phyloP scores from a whole-genome alignment of 2,329 filamentous ascomycete species.

The Diaporthe vexans region DNA sequence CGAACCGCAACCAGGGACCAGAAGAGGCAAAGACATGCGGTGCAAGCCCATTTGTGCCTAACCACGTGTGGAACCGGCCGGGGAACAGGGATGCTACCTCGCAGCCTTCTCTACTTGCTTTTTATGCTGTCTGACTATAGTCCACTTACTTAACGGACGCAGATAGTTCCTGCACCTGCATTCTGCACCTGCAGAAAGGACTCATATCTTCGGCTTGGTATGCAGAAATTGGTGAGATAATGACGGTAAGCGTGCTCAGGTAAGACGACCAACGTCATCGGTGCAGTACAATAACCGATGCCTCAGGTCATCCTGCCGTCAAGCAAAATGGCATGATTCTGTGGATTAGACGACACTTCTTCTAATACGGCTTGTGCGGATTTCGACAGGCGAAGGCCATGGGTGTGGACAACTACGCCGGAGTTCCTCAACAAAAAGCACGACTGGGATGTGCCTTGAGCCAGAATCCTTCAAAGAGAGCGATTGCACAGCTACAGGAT shows the following conservation, averaged over 20 bases:
- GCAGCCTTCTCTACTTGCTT: not conserved
- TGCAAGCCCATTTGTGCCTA: not conserved
- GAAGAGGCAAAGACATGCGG: not conserved
- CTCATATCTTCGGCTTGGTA: not conserved
- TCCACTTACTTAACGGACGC: not conserved
- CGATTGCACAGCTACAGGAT: no score
- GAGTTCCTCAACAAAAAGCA: not conserved
- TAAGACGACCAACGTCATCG: not conserved
- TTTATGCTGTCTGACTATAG: no score
- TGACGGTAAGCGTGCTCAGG: constrained; percentile 4
- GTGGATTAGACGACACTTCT: not conserved
- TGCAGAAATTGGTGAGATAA: not conserved
- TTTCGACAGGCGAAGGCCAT: no score
- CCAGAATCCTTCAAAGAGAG: no score
- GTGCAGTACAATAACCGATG: not conserved
- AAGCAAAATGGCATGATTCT: not conserved
- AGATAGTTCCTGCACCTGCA: not conserved
- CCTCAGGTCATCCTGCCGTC: not conserved
- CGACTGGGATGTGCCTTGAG: not conserved
- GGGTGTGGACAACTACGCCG: not conserved
- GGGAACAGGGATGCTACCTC: not conserved
- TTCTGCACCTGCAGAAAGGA: not conserved
- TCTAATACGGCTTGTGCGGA: no score
- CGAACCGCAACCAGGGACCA: not conserved
- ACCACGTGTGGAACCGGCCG: not conserved